These are phyloP conservation scores for Vitis cinerea DNA, from an alignment of 164 flowering plant genomes.

Conservation along the genomic window DNA sequence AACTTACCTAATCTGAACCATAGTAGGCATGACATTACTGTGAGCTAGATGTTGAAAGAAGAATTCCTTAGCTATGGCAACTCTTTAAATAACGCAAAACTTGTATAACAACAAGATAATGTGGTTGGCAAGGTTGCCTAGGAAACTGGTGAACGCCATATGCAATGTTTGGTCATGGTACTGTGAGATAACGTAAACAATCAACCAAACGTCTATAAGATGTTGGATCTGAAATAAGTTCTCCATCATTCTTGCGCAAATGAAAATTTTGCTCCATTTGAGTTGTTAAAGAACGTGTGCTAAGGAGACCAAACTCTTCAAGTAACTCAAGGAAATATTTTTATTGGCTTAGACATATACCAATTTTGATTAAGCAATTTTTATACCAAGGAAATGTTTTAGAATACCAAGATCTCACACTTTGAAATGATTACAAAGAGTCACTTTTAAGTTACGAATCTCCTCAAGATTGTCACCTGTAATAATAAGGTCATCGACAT, in stretches of 20 bases:
- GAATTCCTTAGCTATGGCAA: no score
- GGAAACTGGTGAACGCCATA: background rate
- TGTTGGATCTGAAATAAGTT: background rate
- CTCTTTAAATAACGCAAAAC: background rate
- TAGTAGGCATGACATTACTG: background rate
- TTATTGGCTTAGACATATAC: background rate
- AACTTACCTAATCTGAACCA: background rate
- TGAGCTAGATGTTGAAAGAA: background rate
- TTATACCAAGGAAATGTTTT: background rate
- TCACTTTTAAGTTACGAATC: background rate
- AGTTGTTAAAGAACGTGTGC: background rate
- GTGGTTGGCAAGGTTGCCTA: background rate
- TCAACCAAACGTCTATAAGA: background rate
- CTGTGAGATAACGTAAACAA: background rate
- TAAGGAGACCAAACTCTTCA: background rate
- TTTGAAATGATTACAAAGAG: background rate
- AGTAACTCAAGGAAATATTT: background rate
- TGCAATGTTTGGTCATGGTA: background rate
- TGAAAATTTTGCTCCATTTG: background rate
- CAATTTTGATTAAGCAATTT: background rate
- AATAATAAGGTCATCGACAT: background rate
- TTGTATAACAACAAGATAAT: background rate
- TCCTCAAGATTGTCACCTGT: background rate
- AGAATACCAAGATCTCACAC: background rate
- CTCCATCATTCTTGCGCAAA: background rate